Percentiles rank a stretch among this genome's conserved stretches.
phyloP scores from a whole-genome alignment of 257 asterid genomes.

The Plantago ovata region DNA sequence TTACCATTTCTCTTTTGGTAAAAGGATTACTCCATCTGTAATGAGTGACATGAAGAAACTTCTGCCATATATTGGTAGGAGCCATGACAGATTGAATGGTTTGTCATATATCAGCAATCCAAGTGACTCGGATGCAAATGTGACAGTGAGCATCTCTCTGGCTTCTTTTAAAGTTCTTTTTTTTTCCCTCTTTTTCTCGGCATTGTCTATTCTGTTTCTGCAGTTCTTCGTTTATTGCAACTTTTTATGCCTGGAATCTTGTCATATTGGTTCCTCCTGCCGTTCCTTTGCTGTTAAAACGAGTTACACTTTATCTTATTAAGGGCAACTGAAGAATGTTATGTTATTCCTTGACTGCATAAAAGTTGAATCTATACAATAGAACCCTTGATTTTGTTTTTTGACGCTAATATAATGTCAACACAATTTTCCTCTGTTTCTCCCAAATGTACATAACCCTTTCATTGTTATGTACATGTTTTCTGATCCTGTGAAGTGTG shows the following conservation, averaged over 20 bases:
- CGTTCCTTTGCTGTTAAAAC: not conserved
- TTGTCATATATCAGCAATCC: slow-evolving; percentile 76
- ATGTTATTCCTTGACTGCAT: no score
- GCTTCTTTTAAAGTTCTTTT: slow-evolving; percentile 1
- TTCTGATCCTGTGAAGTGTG: no score
- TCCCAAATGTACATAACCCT: no score
- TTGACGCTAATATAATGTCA: no score
- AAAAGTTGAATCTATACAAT: no score
- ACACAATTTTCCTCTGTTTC: no score
- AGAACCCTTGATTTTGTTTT: no score
- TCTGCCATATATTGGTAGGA: slow-evolving; percentile 73
- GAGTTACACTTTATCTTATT: no score
- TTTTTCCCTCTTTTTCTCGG: not conserved
- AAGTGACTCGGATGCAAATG: slow-evolving; percentile 72
- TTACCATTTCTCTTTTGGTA: slow-evolving; percentile 81
- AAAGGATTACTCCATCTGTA: slow-evolving; percentile 58
- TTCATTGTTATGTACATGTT: no score
- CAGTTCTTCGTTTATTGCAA: slow-evolving; percentile 1
- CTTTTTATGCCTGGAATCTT: not conserved
- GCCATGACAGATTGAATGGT: slow-evolving; percentile 76
- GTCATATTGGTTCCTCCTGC: not conserved
- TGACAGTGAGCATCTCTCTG: slow-evolving; percentile 65
- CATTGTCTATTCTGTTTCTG: slow-evolving; percentile 10
- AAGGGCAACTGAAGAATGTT: no score
- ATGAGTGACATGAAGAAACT: slow-evolving; percentile 68